phyloP scores from a whole-genome alignment of 1,284 basidiomycete species.

The Moniliella sp. region DNA sequence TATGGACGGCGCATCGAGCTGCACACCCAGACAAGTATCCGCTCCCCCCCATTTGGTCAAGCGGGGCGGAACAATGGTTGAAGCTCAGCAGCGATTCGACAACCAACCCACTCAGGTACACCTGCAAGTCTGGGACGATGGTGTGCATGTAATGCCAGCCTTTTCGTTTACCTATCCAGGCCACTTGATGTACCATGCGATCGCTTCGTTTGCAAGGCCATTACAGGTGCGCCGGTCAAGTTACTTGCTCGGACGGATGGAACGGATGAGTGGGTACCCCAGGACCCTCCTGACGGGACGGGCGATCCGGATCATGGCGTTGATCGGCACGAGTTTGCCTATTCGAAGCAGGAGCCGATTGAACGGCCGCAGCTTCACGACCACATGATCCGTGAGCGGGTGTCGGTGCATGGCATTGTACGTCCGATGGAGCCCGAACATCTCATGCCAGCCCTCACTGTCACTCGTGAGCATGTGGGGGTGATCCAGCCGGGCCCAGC shows the following conservation, averaged over 20 bases:
- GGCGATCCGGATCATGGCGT: no score
- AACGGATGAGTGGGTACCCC: no score
- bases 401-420: conserved; percentile 53
- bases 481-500: conserved; percentile 38
- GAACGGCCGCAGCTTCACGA: conserved; percentile 14
- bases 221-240: conserved; percentile 29
- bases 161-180: conserved; percentile 36
- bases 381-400: conserved; percentile 64
- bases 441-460: conserved; percentile 46
- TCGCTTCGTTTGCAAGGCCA: conserved; percentile 32
- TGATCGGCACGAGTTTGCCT: no score
- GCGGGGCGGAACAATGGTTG: conserved; percentile 34
- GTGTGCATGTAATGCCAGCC: conserved; percentile 38
- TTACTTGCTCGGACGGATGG: no score
- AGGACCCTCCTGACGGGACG: no score
- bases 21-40: conserved; percentile 58
- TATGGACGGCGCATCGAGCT: conserved; percentile 69
- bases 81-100: conserved; percentile 27
- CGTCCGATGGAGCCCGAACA: conserved; percentile 54
- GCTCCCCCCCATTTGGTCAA: no score
- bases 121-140: conserved; percentile 44
- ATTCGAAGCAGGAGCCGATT: conserved; percentile 26
- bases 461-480: conserved; percentile 44
- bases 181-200: conserved; percentile 34
- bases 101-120: conserved; percentile 63